Evolutionary conservation across 139 green algal species (phyloP), one percentile per base, ranked within the genome.

Genomic region (Zygnema circumcarinatum): DNA sequence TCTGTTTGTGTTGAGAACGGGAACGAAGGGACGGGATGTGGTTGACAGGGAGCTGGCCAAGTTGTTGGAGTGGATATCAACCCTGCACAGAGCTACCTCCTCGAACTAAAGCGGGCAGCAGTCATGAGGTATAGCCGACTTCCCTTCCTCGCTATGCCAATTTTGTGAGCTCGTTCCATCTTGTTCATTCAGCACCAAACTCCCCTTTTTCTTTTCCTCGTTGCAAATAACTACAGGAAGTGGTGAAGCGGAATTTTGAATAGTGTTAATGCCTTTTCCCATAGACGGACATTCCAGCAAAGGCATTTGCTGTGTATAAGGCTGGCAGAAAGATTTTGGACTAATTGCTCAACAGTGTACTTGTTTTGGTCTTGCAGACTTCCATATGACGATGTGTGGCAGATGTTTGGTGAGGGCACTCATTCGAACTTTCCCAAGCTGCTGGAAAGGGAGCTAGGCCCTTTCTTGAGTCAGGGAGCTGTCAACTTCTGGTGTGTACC

Each of bases 31-130:
- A n/a, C n/a, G n/a, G n/a, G n/a, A n/a, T 41, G 38, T 78, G 16
- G 11, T 11, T 38, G 7, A 42, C 83, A 92, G 82, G 91, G 91
- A 2, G 86, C 91, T 32, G 80, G 75, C 33, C 91, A 95, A 91
- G 96, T 98, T 31, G 95, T 97, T 54, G 94, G 92, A 1, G 97
- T 99, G 69, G 97, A 99, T 94, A 98, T 98, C 94, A 99, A 99
- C 92, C 96, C 96, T 25, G 97, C 97, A 2, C 96, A 99, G 91
- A 94, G 86, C 3, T 95, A 95, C 22, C 93, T 99, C 47, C 92
- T 99, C 54, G 97, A 99, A 93, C 93, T 99, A 1, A 99, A 99
- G 91, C 76, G 90, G 36, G 91, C 92, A 25, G 83, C 85, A 1
- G 31, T 87, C 25, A 54, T 90, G 39, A 87, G 84, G 81, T 87